These are phyloP conservation scores for Sporisorium exsertum DNA, from an alignment of 1,284 basidiomycete genomes.

Conservation along the genomic window DNA sequence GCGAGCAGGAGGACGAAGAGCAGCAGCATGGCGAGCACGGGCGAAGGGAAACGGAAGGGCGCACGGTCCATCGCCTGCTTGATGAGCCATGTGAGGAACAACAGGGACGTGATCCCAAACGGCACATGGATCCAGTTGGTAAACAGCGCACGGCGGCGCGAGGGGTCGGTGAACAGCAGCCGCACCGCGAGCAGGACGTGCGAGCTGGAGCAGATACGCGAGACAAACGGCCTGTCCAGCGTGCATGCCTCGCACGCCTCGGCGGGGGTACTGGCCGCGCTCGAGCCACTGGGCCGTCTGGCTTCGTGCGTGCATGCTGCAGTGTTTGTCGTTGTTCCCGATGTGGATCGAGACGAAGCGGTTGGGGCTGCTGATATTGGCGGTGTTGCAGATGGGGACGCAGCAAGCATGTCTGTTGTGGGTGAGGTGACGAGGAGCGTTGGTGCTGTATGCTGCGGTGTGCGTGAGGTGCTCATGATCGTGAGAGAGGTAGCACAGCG, in stretches of 20 bases:
- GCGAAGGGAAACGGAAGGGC: conserved; percentile 56
- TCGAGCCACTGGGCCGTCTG: background rate
- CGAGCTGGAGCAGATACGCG: conserved; percentile 16
- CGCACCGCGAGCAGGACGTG: conserved; percentile 29
- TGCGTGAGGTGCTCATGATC: background rate
- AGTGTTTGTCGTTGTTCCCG: background rate
- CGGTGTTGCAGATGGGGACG: background rate
- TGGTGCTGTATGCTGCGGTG: conserved; percentile 1
- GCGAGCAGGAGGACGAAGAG: conserved; percentile 46
- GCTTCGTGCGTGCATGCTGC: background rate
- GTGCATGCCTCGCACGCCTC: conserved; percentile 21
- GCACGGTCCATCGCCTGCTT: conserved; percentile 54
- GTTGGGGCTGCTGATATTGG: background rate
- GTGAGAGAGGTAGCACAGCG: background rate
- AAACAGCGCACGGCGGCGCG: conserved; percentile 32
- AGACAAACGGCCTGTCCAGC: conserved; percentile 17
- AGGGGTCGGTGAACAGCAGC: conserved; percentile 31
- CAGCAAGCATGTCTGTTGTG: background rate
- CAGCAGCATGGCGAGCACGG: conserved; percentile 54
- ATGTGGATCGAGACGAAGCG: background rate
- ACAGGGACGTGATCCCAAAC: conserved; percentile 44
- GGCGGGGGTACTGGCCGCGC: background rate
- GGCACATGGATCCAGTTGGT: conserved; percentile 62
- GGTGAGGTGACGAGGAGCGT: conserved; percentile 4
- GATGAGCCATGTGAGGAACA: conserved; percentile 48